These are phyloP conservation scores for Breviolum minutum DNA, from an alignment of 73 alveolate species.

Conservation along the genomic window DNA sequence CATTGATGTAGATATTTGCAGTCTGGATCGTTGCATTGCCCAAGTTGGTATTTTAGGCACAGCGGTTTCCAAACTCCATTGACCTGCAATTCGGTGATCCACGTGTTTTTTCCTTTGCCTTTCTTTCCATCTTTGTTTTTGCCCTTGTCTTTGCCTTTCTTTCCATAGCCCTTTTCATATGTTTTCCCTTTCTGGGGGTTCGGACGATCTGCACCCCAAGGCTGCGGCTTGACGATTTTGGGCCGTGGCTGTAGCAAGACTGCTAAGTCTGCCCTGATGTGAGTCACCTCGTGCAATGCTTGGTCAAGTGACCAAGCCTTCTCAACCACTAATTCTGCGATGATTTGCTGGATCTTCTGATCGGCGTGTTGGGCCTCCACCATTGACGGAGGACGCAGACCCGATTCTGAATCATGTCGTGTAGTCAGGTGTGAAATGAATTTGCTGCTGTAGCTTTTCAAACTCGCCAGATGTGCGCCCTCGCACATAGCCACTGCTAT, in stretches of 20 bases:
- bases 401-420: neutral
- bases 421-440: neutral
- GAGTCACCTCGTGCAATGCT: neutral
- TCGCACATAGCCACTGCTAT: neutral
- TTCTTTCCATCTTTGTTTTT: neutral
- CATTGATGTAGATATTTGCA: no score
- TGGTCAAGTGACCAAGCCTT: neutral
- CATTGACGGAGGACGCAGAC: neutral
- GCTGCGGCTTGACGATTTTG: neutral
- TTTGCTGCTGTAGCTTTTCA: neutral
- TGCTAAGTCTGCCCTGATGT: neutral
- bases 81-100: no score
- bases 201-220: no score
- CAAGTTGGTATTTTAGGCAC: no score
- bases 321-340: neutral
- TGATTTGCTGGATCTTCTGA: neutral
- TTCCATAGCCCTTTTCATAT: neutral
- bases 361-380: neutral
- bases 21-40: no score
- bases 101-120: neutral
- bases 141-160: neutral
- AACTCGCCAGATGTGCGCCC: neutral
- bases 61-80: no score
- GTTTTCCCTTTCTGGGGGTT: no score
- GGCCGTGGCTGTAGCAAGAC: neutral